Conservation (phyloP, 371 early-diverging fungal genomes). For the Rhizomucor pusillus region DNA sequence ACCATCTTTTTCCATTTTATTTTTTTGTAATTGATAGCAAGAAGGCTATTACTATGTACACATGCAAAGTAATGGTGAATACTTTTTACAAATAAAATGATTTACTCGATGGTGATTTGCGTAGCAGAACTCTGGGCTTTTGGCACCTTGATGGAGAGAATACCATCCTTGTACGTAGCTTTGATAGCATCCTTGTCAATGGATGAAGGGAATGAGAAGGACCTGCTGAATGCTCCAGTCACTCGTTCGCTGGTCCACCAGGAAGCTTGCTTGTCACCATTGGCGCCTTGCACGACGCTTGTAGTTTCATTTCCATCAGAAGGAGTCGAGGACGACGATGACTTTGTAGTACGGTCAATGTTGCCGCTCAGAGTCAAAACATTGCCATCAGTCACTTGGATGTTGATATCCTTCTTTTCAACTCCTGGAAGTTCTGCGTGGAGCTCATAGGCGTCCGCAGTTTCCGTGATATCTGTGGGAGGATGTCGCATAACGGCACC, state of each 20-base stretch:
- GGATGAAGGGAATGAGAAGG: constrained; percentile 30
- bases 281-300: no score
- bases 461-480: constrained; percentile 31
- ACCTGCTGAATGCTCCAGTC: constrained; percentile 28
- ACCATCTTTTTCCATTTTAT: no score
- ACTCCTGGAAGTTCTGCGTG: constrained; percentile 39
- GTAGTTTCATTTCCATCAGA: neutral
- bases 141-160: constrained; percentile 30
- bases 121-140: constrained; percentile 11
- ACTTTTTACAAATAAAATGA: no score
- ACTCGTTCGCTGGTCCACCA: constrained; percentile 43
- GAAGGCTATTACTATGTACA: no score
- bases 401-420: constrained; percentile 33
- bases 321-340: neutral
- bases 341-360: neutral
- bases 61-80: no score
- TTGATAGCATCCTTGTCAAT: constrained; percentile 31
- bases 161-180: constrained; percentile 37
- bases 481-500: constrained; percentile 15
- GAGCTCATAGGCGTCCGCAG: constrained; percentile 22
- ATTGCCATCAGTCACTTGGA: constrained; percentile 27
- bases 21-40: no score
- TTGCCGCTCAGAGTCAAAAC: constrained; percentile 30
- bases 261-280: neutral
- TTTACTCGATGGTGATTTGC: constrained; percentile 21